Base-by-base conservation (phyloP, 2,329 filamentous ascomycete genomes). In the Penicillium janthinellum region DNA sequence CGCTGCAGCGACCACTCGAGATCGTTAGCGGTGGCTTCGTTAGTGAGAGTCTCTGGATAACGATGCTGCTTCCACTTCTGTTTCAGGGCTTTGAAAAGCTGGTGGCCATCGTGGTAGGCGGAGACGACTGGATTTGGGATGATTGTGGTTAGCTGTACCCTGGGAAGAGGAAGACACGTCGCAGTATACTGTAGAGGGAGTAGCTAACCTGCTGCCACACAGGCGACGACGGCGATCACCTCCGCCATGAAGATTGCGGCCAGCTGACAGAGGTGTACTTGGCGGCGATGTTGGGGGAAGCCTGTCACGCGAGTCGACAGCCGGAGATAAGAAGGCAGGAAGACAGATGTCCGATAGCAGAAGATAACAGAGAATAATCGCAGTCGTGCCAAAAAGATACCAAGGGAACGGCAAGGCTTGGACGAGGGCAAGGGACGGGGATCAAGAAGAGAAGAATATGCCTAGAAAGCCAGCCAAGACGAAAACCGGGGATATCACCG, bases 1-100 rank as follows among this genome's bases (percentile, higher is more conserved):
- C 73, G 71, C 7, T 59, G 58, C 2, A 79, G 70, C 6, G 77
- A 79, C 44, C 64, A 63, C 53, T 77, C 71, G 25, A 79, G 67
- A 34, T 71, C 70, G 47, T 65, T 60, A 5, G 65, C 66, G 35
- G 62, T 57, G 5, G 57, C 37, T 15, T 62, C 39, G 41, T 2
- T 52, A 17, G 37, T 14, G n/a, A 38, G 17, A 14, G 22, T 6
- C 6, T 68, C 58, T 7, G 65, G 58, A 7, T 62, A 59, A 6
- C 59, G 60, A 53, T 69, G 64, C 41, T 71, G 45, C 41, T 64
- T 59, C 54, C 65, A 56, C 59, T 66, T 70, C 8, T 62, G 63
- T 34, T 62, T 68, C 47, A 77, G 73, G 5, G 71, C 64, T 35
- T 62, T 60, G 35, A 75, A 67, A 17, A 76, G 65, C 11, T 68